Conservation (phyloP, 306 rosid genomes). For the Sophora flavescens region DNA sequence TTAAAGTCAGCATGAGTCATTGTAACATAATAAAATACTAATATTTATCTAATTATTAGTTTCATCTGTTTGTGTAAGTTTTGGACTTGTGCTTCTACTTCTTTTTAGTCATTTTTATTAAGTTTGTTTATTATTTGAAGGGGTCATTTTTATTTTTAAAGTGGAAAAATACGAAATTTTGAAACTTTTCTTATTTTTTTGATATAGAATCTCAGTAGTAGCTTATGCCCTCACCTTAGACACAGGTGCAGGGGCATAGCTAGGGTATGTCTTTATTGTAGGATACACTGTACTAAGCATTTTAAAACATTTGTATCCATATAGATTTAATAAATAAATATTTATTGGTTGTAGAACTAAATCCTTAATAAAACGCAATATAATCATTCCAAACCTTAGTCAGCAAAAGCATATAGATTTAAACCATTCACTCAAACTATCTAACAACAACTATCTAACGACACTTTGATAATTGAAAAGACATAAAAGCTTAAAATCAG, state of each 20-base stretch:
- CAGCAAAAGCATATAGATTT: slow-evolving; percentile 25
- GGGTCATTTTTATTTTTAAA: neutral
- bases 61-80: neutral
- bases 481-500: slow-evolving; percentile 7
- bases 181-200: neutral
- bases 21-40: neutral
- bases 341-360: neutral
- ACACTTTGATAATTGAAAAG: slow-evolving; percentile 8
- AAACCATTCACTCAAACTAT: neutral
- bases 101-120: neutral
- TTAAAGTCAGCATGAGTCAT: neutral
- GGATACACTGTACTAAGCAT: slow-evolving; percentile 26
- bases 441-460: slow-evolving; percentile 4
- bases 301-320: neutral
- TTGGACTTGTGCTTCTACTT: slow-evolving; percentile 1
- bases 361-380: neutral
- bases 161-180: neutral
- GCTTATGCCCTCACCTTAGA: neutral
- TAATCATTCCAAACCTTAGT: slow-evolving; percentile 2
- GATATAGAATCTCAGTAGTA: neutral
- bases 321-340: slow-evolving; percentile 28
- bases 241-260: neutral
- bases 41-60: no score
- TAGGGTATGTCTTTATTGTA: slow-evolving; percentile 2
- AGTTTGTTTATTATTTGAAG: slow-evolving; percentile 19